Percentiles rank a stretch among this genome's conserved stretches.
These are phyloP conservation scores for Alternaria angustiovoidea DNA, from an alignment of 2,329 filamentous ascomycete genomes.

Conservation along the genomic window DNA sequence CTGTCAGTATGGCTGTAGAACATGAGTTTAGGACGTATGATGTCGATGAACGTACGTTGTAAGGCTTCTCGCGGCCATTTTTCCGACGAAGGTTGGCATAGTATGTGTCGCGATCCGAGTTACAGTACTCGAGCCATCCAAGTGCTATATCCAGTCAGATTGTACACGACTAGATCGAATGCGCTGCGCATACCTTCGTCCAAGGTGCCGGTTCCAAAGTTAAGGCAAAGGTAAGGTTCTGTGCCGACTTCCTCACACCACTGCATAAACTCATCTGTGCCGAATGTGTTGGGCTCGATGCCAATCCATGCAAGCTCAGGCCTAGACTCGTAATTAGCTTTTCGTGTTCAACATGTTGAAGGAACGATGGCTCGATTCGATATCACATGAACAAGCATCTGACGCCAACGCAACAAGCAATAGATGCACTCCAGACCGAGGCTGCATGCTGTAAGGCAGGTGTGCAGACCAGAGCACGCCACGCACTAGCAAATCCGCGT, in stretches of 20 bases:
- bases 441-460: background rate
- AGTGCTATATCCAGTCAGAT: conserved; percentile 58
- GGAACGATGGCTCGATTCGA: background rate
- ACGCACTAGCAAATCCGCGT: background rate
- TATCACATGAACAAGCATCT: background rate
- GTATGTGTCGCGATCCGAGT: conserved; percentile 77
- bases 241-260: conserved; percentile 78
- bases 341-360: background rate
- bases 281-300: conserved; percentile 79
- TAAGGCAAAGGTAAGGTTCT: conserved; percentile 81
- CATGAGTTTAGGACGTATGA: too few species aligned
- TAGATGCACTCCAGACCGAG: background rate
- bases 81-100: conserved; percentile 81
- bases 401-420: background rate
- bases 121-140: conserved; percentile 88
- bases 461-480: background rate
- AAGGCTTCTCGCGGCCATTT: conserved; percentile 78
- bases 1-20: background rate
- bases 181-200: conserved; percentile 56
- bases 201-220: conserved; percentile 76
- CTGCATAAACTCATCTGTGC: conserved; percentile 85
- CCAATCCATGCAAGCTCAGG: conserved; percentile 83
- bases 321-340: conserved; percentile 46
- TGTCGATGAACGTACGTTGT: conserved; percentile 61
- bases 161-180: too few species aligned